Base-by-base conservation (phyloP, 192 early-diverging fungal species). In the Gryganskiella cystojenkinii region DNA sequence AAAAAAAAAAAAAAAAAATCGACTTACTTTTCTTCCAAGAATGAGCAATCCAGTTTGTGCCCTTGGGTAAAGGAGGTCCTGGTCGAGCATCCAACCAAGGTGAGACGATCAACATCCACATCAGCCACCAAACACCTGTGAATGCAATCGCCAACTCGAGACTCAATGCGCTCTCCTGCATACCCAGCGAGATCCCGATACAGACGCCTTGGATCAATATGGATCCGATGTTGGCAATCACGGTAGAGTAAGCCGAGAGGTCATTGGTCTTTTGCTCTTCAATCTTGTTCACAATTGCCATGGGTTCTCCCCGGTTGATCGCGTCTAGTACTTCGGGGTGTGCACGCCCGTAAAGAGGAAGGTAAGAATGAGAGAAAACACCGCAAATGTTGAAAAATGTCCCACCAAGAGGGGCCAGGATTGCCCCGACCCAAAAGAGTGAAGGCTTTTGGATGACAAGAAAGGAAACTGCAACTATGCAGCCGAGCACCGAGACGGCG, bases 41-140 rank as follows among this genome's bases (percentile, higher is more conserved):
- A 35, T 67, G 62, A 10, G 68, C 31, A n/a, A 82, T 47, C 64
- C 80, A 79, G 45, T 75, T 82, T 8, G 69, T 74, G 33, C 85
- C 85, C 31, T 68, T 59, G 4, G 85, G 85, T 35, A 86, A 49
- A 13, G 82, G 85, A 3, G 63, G 75, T 28, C 80, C 78, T 0
- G 80, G 75, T 14, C 85, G 61, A 2, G 64, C 52, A n/a, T 71
- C 68, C 30, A 83, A 37, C 55, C 63, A 82, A 37, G 74, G 61
- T 0, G 65, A 3, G n/a, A 81, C 45, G 44, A 71, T 57, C 22
- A 84, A 2, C 33, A 64, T 73, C 63, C 81, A 82, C 2, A 84
- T 1, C 17, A 81, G 44, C 82, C 84, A 87, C 86, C 84, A 85
- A 13, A 75, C 68, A 30, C 86, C 86, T 10, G 78, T 67, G 54